Percentiles rank a stretch among this genome's conserved stretches.
These are phyloP conservation scores for Porcisia hertigi DNA, from an alignment of 208 protist genomes.

Conservation along the genomic window DNA sequence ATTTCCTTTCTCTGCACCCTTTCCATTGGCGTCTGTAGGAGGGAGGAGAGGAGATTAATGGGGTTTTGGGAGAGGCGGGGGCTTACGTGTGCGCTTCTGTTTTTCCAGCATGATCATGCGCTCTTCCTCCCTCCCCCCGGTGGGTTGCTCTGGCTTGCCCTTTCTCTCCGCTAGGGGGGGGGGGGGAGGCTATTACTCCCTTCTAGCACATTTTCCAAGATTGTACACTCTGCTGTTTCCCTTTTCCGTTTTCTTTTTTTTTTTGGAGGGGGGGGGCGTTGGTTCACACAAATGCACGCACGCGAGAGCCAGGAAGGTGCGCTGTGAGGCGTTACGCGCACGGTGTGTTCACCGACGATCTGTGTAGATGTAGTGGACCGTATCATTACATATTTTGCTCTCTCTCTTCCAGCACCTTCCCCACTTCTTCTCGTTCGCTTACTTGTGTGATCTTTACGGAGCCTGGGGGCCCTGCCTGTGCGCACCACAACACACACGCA, in stretches of 20 bases:
- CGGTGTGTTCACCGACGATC: background rate
- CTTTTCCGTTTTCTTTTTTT: conserved; percentile 7
- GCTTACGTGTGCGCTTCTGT: background rate
- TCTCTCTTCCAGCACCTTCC: background rate
- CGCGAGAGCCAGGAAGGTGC: background rate
- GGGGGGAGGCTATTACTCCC: background rate
- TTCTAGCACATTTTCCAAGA: background rate
- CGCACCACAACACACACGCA: background rate
- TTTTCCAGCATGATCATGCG: conserved; percentile 2
- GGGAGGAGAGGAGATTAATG: background rate
- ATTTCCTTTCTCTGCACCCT: background rate
- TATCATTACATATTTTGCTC: background rate
- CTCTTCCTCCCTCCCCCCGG: background rate
- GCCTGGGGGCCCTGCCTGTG: background rate
- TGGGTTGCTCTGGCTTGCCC: background rate
- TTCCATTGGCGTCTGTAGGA: background rate
- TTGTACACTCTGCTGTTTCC: background rate
- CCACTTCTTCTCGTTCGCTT: background rate
- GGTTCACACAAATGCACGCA: background rate
- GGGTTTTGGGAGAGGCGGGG: background rate
- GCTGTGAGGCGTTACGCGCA: background rate
- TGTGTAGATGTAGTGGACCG: background rate
- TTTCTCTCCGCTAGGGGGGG: background rate
- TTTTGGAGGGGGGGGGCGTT: background rate
- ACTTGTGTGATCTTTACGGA: too few species aligned